Evolutionary conservation across 495 filamentous ascomycete genomes (phyloP).

Genomic region (Xylaria sp.): DNA sequence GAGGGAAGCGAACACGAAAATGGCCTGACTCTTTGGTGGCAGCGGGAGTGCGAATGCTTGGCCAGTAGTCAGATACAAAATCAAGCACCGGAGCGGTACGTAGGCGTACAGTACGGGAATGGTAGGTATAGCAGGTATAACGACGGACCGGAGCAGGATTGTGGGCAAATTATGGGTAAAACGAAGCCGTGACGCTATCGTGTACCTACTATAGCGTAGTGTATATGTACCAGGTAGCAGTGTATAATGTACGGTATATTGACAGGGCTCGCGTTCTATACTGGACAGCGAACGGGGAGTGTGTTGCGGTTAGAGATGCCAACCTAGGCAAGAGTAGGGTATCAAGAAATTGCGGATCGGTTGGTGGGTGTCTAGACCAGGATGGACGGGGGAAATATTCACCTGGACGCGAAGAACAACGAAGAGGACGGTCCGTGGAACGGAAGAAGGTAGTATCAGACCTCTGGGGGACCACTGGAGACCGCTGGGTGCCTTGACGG

Average conservation of each 20-base stretch:
- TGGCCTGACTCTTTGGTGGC: slow-evolving; percentile 43
- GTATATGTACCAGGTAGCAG: too few species aligned
- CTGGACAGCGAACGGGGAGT: slow-evolving; percentile 12
- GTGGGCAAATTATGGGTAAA: slow-evolving; percentile 26
- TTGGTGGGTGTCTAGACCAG: slow-evolving; percentile 18
- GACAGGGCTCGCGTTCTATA: background rate
- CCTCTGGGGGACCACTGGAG: background rate
- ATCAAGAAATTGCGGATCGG: slow-evolving; percentile 7
- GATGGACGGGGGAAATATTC: slow-evolving; percentile 20
- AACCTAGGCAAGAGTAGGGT: slow-evolving; percentile 24
- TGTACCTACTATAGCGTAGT: too few species aligned
- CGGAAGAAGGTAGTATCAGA: slow-evolving; percentile 16
- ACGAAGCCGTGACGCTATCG: slow-evolving; percentile 4
- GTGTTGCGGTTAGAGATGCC: slow-evolving; percentile 18
- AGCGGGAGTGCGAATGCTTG: slow-evolving; percentile 36
- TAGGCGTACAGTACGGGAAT: slow-evolving; percentile 7
- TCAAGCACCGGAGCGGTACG: slow-evolving; percentile 16
- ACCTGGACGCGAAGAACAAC: slow-evolving; percentile 11
- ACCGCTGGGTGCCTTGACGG: background rate
- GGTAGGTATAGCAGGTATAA: slow-evolving; percentile 11
- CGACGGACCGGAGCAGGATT: slow-evolving; percentile 12
- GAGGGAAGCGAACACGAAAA: slow-evolving; percentile 40
- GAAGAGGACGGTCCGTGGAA: slow-evolving; percentile 14
- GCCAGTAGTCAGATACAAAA: slow-evolving; percentile 16
- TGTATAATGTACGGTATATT: background rate